Conservation (phyloP, 2,329 filamentous ascomycete genomes). For the Ilyonectria mors-panacis region DNA sequence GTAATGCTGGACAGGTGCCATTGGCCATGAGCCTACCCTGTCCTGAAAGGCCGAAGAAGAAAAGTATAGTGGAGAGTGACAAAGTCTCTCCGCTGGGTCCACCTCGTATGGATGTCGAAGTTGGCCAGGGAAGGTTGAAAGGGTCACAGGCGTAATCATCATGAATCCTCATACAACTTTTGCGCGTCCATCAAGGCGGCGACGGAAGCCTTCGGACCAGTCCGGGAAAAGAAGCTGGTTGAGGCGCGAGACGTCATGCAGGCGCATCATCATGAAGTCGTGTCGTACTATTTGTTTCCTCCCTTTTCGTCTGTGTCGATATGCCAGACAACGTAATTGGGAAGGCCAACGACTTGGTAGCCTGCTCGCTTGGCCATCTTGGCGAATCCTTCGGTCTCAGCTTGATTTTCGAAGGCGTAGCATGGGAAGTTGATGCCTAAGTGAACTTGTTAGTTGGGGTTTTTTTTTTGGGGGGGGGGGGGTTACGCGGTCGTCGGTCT, state of each 20-base stretch:
- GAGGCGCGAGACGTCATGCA: conserved; percentile 37
- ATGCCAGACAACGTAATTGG: conserved; percentile 99
- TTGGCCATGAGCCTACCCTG: conserved; percentile 7
- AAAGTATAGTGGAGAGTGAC: conserved; percentile 18
- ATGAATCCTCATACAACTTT: conserved; percentile 47
- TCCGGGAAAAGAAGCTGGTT: conserved; percentile 37
- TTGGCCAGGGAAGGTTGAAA: conserved; percentile 25
- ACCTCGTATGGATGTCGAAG: conserved; percentile 29
- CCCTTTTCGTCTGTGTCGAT: conserved; percentile 96
- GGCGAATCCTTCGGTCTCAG: conserved; percentile 97
- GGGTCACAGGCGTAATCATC: conserved; percentile 40
- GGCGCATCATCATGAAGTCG: conserved; percentile 22
- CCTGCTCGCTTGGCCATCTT: conserved; percentile 98
- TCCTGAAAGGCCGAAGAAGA: conserved; percentile 27
- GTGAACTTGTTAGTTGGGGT: conserved; percentile 42
- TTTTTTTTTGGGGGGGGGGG: too few relatives aligned
- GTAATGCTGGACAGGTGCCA: conserved; percentile 26
- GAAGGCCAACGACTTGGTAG: conserved; percentile 91
- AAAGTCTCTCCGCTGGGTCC: conserved; percentile 17
- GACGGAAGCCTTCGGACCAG: conserved; percentile 35
- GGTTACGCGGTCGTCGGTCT: neutral
- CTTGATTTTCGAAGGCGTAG: conserved; percentile 98
- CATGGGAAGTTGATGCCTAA: conserved; percentile 96
- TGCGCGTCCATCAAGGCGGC: conserved; percentile 35
- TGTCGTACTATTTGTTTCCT: conserved; percentile 73